Percentiles rank a stretch among this genome's conserved stretches.
These are phyloP conservation scores for Tribonema minus DNA, from an alignment of 108 stramenopile species.

Conservation along the genomic window DNA sequence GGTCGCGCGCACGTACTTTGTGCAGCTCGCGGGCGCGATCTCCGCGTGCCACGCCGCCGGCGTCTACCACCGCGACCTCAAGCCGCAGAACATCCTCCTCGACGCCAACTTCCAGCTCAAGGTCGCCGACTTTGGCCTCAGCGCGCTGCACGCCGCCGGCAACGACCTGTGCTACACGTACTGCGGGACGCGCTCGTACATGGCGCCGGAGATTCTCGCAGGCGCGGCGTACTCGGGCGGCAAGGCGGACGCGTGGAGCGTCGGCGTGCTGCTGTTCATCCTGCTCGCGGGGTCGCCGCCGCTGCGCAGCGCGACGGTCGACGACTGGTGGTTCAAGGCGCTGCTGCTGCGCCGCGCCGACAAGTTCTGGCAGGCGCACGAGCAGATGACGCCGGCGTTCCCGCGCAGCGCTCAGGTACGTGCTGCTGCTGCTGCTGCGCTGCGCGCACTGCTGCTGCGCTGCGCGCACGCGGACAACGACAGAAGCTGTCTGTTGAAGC, in stretches of 20 bases:
- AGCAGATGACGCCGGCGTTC: slow-evolving; percentile 23
- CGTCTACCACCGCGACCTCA: slow-evolving; percentile 53
- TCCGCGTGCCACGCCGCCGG: slow-evolving; percentile 37
- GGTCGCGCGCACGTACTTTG: slow-evolving; percentile 51
- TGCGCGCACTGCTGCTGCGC: no score
- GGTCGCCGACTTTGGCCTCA: slow-evolving; percentile 55
- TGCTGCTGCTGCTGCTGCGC: no score
- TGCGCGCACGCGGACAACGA: no score
- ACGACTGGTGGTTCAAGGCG: slow-evolving; percentile 60
- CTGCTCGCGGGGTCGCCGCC: slow-evolving; percentile 60
- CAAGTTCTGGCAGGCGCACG: slow-evolving; percentile 46
- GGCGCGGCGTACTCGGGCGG: slow-evolving; percentile 46
- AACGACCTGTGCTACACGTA: slow-evolving; percentile 44
- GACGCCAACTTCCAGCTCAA: slow-evolving; percentile 47
- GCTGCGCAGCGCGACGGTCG: slow-evolving; percentile 44
- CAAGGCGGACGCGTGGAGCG: slow-evolving; percentile 56
- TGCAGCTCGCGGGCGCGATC: slow-evolving; percentile 25
- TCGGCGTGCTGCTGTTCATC: slow-evolving; percentile 61
- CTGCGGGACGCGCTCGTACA: slow-evolving; percentile 58
- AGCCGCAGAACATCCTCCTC: slow-evolving; percentile 50
- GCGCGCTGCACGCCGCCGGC: not conserved
- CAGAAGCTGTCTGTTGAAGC: no score
- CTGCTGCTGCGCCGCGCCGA: slow-evolving; percentile 12
- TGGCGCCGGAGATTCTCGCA: slow-evolving; percentile 54
- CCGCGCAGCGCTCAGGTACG: slow-evolving; percentile 29